Evolutionary conservation across 768 basidiomycete species (phyloP).

Genomic region (Pleurotus djamor): DNA sequence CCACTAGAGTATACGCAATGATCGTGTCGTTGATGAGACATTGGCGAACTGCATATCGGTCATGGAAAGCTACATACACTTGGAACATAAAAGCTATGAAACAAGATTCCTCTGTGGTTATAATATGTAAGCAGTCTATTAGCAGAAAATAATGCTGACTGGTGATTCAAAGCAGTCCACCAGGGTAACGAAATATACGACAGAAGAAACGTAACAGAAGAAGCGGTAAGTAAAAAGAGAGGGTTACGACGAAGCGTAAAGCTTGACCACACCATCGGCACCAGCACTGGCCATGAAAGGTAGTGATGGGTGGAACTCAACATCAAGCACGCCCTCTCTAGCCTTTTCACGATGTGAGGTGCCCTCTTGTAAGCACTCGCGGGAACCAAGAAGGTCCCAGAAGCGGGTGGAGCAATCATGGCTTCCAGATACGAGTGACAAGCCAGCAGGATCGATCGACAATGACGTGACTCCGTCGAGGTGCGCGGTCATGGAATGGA

Average conservation of each 20-base stretch:
- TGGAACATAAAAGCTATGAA: neutral
- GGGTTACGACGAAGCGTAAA: constrained; percentile 82
- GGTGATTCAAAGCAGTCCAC: constrained; percentile 5
- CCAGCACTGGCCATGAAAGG: constrained; percentile 92
- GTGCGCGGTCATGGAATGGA: constrained; percentile 88
- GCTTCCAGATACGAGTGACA: constrained; percentile 84
- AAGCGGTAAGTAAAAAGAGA: constrained; percentile 6
- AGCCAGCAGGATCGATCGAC: constrained; percentile 84
- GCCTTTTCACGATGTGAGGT: constrained; percentile 88
- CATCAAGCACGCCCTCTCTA: constrained; percentile 86
- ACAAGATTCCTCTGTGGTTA: neutral
- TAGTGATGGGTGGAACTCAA: constrained; percentile 80
- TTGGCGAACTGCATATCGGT: neutral
- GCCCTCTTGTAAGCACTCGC: constrained; percentile 85
- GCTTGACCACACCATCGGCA: constrained; percentile 92
- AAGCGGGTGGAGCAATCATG: constrained; percentile 94
- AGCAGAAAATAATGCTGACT: neutral
- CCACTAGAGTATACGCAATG: neutral
- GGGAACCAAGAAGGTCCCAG: constrained; percentile 87
- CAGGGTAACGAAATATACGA: constrained; percentile 4
- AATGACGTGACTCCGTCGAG: constrained; percentile 90
- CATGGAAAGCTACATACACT: neutral
- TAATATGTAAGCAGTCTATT: constrained; percentile 7
- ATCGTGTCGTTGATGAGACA: neutral
- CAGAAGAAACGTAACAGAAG: constrained; percentile 2